Percentiles rank a stretch among this genome's conserved stretches.
Evolutionary conservation across 768 basidiomycete genomes (phyloP).

Genomic region (Infundibulicybe gibba): DNA sequence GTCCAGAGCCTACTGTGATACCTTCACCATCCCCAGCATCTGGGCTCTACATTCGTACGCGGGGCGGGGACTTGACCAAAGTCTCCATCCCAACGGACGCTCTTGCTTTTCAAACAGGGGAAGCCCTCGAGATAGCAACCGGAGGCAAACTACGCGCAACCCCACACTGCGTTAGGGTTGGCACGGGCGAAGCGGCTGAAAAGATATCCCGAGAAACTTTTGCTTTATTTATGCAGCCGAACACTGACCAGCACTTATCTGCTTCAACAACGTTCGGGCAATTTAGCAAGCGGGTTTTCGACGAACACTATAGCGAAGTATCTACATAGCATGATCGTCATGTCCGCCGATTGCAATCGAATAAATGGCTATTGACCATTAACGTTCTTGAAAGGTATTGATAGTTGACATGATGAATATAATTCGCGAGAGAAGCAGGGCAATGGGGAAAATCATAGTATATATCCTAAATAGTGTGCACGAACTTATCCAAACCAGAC

Average conservation of each 20-base stretch:
- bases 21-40: slow-evolving; percentile 70
- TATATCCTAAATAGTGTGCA: no score
- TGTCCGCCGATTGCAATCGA: no score
- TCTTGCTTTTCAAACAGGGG: slow-evolving; percentile 95
- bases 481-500: no score
- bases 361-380: no score
- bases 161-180: slow-evolving; percentile 90
- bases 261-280: slow-evolving; percentile 77
- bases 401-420: no score
- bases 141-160: slow-evolving; percentile 80
- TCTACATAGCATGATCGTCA: slow-evolving; percentile 13
- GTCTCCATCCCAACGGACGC: slow-evolving; percentile 84
- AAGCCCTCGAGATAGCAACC: slow-evolving; percentile 90
- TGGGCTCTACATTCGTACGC: slow-evolving; percentile 89
- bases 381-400: no score
- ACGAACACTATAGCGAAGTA: slow-evolving; percentile 41
- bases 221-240: slow-evolving; percentile 86
- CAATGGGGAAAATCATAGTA: no score
- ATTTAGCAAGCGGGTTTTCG: slow-evolving; percentile 83
- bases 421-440: no score
- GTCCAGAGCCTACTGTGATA: slow-evolving; percentile 41
- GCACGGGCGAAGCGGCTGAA: slow-evolving; percentile 37
- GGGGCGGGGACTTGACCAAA: slow-evolving; percentile 74
- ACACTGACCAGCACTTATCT: slow-evolving; percentile 73
- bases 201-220: slow-evolving; percentile 82